phyloP scores from a whole-genome alignment of 495 filamentous ascomycete species.

The Neurospora africana region DNA sequence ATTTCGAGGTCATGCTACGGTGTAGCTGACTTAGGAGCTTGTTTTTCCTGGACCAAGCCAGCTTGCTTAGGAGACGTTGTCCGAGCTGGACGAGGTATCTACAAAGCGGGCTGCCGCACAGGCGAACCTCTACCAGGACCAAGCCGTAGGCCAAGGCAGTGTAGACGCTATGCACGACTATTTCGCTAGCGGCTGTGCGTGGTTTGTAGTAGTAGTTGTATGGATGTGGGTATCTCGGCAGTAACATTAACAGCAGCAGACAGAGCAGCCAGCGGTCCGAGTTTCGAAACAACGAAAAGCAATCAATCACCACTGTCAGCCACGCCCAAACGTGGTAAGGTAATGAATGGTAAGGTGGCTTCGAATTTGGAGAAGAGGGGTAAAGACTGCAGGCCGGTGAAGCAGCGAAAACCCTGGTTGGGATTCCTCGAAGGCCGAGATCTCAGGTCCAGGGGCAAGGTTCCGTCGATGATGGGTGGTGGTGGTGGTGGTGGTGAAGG shows the following conservation, averaged over 20 bases:
- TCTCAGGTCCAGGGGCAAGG: background rate
- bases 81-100: slow-evolving; percentile 6
- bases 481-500: background rate
- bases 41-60: background rate
- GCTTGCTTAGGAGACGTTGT: background rate
- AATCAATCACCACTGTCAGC: background rate
- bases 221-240: background rate
- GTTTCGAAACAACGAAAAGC: background rate
- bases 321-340: background rate
- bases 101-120: slow-evolving; percentile 7
- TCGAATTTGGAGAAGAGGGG: background rate
- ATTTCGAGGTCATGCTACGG: background rate
- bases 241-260: background rate
- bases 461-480: background rate
- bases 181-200: background rate
- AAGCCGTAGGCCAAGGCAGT: background rate
- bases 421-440: background rate
- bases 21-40: background rate
- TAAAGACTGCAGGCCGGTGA: background rate
- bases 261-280: background rate
- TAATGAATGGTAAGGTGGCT: background rate
- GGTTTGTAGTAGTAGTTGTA: background rate
- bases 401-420: background rate
- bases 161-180: background rate
- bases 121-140: background rate